Evolutionary conservation across 495 filamentous ascomycete genomes (phyloP), one percentile per base, ranked within the genome.

Genomic region (Lasiosphaeria hispida): DNA sequence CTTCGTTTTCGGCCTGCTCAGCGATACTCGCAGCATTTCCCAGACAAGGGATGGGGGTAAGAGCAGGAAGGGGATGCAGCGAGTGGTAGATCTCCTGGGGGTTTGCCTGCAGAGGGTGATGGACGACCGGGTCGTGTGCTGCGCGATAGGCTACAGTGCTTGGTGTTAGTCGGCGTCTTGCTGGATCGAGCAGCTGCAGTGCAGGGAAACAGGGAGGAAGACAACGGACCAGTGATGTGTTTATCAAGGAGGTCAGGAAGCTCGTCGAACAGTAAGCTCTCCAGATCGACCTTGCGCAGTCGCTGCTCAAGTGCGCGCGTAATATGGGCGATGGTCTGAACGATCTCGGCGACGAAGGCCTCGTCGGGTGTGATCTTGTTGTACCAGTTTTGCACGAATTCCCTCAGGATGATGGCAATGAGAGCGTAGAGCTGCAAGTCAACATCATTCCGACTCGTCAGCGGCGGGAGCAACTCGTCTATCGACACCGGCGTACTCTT

Each of bases 301-400:
- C 94, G 81, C 72, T 94, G 84, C 73, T 97, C 94, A 40, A 98
- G 72, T 10, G 86, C 89, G 44, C 89, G 80, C 14, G 92, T 96
- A 67, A 88, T 91, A 71, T 96, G 91, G 47, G 92, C 94, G 58
- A 97, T 88, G 52, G 96, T 85, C 66, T 87, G 85, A 35, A 97
- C 79, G 42, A 96, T 82, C 72, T 97, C 95, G 63, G 87, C 84
- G 50, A 92, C 85, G 61, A 98, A 89, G 1, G 81, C 78, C 57
- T 91, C 87, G 69, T 98, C 95, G 4, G 91, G 82, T 1, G 93
- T 97, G 68, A 98, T 91, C 65, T 88, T 90, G 45, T 78, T 80
- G 73, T 98, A 98, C 94, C 94, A 98, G 53, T 85, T 87, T 56
- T 91, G 85, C 17, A 97, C 88, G 69, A 90, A 91, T 60, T 96